Evolutionary conservation across 139 green algal species (phyloP).

Genomic region (Yamagishiella unicocca): DNA sequence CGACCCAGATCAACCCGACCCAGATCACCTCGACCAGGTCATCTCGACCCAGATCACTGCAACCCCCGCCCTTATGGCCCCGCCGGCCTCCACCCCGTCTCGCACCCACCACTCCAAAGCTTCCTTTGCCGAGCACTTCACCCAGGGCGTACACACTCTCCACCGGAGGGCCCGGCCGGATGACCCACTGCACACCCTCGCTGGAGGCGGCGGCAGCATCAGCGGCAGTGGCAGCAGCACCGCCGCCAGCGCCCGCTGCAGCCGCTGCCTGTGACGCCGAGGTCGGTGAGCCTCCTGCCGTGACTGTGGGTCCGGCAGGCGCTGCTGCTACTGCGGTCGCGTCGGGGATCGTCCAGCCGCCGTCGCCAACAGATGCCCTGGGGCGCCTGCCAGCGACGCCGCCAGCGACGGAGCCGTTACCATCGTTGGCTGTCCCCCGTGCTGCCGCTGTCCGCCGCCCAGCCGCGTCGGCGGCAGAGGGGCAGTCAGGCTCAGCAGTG

Average conservation of each 20-base stretch:
- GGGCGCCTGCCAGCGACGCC: background rate
- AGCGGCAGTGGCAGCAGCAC: background rate
- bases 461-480: background rate
- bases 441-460: no score
- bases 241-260: no score
- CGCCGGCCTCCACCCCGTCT: constrained; percentile 27
- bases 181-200: background rate
- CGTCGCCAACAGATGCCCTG: background rate
- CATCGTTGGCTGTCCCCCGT: no score
- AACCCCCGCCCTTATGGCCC: background rate
- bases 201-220: background rate
- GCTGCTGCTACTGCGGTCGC: no score
- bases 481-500: no score
- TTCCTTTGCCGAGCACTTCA: constrained; percentile 66
- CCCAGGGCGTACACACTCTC: constrained; percentile 52
- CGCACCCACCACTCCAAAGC: constrained; percentile 63
- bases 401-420: no score
- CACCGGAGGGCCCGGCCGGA: constrained; percentile 3
- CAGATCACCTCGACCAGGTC: background rate
- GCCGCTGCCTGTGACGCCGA: no score
- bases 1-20: background rate
- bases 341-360: background rate
- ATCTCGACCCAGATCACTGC: background rate
- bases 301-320: no score
- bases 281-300: no score